Evolutionary conservation across 805 yeast genomes (phyloP).

Genomic region (Yarrowia sp.): DNA sequence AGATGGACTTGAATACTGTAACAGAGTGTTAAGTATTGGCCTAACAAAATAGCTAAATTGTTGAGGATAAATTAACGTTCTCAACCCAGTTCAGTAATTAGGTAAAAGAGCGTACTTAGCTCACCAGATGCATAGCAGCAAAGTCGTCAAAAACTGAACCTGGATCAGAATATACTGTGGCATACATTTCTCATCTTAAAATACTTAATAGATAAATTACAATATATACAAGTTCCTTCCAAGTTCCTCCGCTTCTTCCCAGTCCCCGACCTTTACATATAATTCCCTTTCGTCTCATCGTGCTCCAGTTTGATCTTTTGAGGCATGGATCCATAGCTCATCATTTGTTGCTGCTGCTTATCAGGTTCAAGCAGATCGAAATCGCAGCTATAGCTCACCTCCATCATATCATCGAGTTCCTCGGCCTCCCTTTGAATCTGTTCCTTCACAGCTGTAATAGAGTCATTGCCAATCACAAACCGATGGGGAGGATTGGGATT

Average conservation of each 20-base stretch:
- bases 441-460: constrained; percentile 14
- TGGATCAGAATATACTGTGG: no score
- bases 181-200: no score
- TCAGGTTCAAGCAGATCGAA: constrained; percentile 7
- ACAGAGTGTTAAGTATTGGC: no score
- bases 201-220: background rate
- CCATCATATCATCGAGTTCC: constrained; percentile 34
- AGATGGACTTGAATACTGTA: no score
- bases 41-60: no score
- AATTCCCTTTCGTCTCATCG: background rate
- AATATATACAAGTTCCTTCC: background rate
- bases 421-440: constrained; percentile 28
- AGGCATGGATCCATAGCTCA: background rate
- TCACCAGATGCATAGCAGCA: no score
- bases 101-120: no score
- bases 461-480: constrained; percentile 20
- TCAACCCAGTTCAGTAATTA: no score
- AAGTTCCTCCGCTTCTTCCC: background rate
- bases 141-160: no score
- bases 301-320: constrained; percentile 16
- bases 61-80: no score
- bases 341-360: no score
- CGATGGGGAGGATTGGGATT: constrained; percentile 32
- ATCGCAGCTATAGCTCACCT: constrained; percentile 25
- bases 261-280: background rate